Evolutionary conservation across 2,329 filamentous ascomycete species (phyloP), one percentile per base, ranked within the genome.

Genomic region (Neofusicoccum parvum): DNA sequence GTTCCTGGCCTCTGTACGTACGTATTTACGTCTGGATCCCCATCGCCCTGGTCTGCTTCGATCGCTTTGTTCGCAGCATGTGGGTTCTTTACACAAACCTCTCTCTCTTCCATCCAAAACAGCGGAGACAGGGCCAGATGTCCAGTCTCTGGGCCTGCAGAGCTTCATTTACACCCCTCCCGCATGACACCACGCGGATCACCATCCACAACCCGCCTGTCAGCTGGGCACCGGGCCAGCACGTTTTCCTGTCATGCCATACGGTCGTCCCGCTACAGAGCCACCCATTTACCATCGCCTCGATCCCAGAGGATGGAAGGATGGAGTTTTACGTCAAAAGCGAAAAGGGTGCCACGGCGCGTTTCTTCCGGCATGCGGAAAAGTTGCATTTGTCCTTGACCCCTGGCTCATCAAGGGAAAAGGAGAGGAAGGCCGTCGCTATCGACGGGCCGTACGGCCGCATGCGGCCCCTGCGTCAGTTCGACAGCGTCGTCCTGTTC

Each of bases 1-100:
- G 23, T 23, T 65, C 64, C 37, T 65, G 64, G 64, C 89, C 89
- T 1, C 71, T 72, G 7, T 83, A 85, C 54, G 85, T 88, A 6
- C 80, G 79, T 34, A 86, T 87, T 72, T 87, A 89, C 64, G 77
- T 92, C 43, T 91, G 88, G 88, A 86, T 90, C 69, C 82, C 87
- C 12, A 79, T 91, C 17, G 86, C 83, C 1, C 82, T 89, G 1
- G 80, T 90, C 46, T 86, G 81, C 59, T 85, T 89, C 66, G 89
- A 92, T 70, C 83, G 88, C 3, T 76, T 82, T n/a, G 82, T 83
- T 64, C 82, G 87, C 60, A 69, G 67, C 11, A 36, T 74, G 50
- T 72, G 73, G 43, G 67, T 76, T 3, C 48, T 80, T 3, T 80
- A 80, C 64, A 74, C 74, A 43, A 81, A 80, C 58, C 45, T 79